These are phyloP conservation scores for Leptographium procerum DNA, from an alignment of 2,329 filamentous ascomycete species.

Conservation along the genomic window DNA sequence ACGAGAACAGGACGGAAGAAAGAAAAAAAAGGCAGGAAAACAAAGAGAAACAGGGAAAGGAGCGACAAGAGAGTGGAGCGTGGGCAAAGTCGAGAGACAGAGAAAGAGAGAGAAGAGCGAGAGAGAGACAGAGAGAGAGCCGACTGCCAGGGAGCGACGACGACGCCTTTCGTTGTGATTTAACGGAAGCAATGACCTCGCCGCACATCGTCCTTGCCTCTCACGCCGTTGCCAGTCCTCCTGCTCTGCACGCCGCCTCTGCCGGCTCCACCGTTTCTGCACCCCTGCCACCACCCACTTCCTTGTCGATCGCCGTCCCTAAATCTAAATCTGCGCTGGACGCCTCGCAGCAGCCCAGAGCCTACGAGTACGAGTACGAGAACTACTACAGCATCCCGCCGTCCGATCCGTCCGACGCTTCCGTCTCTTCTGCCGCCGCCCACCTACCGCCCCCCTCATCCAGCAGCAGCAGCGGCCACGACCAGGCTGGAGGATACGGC, in stretches of 20 bases:
- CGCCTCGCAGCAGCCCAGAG: slow-evolving; percentile 1
- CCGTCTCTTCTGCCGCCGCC: background rate
- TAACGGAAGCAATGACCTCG: slow-evolving; percentile 8
- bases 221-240: slow-evolving; percentile 5
- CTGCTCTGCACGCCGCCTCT: background rate
- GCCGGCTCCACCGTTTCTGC: slow-evolving; percentile 5
- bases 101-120: background rate
- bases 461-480: background rate
- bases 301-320: slow-evolving; percentile 11
- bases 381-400: background rate
- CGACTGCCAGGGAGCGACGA: background rate
- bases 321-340: slow-evolving; percentile 7
- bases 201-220: slow-evolving; percentile 8
- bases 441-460: background rate
- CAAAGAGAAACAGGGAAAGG: background rate
- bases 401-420: background rate
- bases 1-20: background rate
- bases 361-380: background rate
- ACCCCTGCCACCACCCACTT: slow-evolving; percentile 7
- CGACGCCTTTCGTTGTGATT: background rate
- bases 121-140: background rate
- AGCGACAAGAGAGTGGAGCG: background rate
- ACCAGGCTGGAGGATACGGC: background rate
- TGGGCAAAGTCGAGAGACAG: background rate
- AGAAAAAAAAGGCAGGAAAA: background rate